Evolutionary conservation across 2,329 filamentous ascomycete species (phyloP), one percentile per base, ranked within the genome.

Genomic region (Sphaerulina populicola): DNA sequence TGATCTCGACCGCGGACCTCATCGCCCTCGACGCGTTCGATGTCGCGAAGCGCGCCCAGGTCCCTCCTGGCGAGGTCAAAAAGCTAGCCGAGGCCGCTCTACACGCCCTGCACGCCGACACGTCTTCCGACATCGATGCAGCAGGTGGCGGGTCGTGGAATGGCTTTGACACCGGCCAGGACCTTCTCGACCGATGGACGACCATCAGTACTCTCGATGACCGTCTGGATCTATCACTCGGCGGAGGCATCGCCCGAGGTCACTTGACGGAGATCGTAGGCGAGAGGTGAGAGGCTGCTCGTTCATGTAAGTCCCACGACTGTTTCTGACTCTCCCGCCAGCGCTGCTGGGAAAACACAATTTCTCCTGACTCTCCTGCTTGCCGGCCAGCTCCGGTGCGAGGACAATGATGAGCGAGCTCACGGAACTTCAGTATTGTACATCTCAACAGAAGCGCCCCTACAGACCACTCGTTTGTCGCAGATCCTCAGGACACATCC

Each of bases 311-410:
- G 23, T 54, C 6, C 31, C 31, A 33, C 35, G 4, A 29, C 14
- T 11, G 29, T 21, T 1, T 54, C 53, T 56, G 29, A 56, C 50
- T 36, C 47, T 15, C 15, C 14, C 29, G 30, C 31, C 58, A 86
- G 83, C 64, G 93, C 90, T 61, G 86, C 83, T 58, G 93, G 91
- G 63, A 98, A 98, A 77, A 96, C 93, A 1, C 93, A 98, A 68
- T 81, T 96, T 63, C 82, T 97, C 27, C 79, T 97, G 27, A 83
- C 84, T 18, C 78, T 98, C 27, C 82, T 94, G 40, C 81, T 97
- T 31, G 79, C 90, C 30, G 83, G 84, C 12, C 93, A 98, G 68
- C 82, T 97, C 4, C 82, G 86, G 2, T 71, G 81, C 1, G 12
- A 12, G 3, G 33, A 14, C 15, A 43, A 43, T 31, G 47, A 35